These are phyloP conservation scores for Dioscorea dumetorum DNA, from an alignment of 106 monocot species.

Conservation along the genomic window DNA sequence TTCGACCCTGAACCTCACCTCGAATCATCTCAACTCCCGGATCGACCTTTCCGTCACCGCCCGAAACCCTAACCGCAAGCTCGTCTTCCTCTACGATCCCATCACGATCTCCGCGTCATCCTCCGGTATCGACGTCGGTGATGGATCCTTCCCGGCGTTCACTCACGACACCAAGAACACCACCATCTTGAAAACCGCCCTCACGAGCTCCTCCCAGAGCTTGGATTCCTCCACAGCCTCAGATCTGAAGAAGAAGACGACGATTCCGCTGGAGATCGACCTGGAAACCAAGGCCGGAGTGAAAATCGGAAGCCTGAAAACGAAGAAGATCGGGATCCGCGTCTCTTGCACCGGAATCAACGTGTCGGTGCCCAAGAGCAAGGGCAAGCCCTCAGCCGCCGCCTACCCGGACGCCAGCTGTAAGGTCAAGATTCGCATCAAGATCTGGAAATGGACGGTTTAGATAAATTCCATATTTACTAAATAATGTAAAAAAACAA, in stretches of 20 bases:
- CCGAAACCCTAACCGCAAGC: slow-evolving; percentile 45
- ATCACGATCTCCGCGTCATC: slow-evolving; percentile 26
- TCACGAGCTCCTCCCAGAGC: slow-evolving; percentile 8
- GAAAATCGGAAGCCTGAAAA: slow-evolving; percentile 40
- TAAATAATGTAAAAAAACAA: not conserved
- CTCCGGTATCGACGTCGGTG: slow-evolving; percentile 21
- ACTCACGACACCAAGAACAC: slow-evolving; percentile 29
- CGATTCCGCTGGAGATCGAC: slow-evolving; percentile 27
- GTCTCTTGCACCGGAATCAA: slow-evolving; percentile 42
- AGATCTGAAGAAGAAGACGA: slow-evolving; percentile 43
- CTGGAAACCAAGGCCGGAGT: slow-evolving; percentile 61
- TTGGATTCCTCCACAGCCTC: slow-evolving; percentile 21
- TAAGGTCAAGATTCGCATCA: slow-evolving; percentile 50
- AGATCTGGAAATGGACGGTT: slow-evolving; percentile 78
- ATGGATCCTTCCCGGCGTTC: slow-evolving; percentile 39
- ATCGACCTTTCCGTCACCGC: slow-evolving; percentile 41
- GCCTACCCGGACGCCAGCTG: slow-evolving; percentile 25
- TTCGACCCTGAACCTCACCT: slow-evolving; percentile 27
- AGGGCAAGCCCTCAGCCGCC: slow-evolving; percentile 5
- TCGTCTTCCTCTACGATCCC: slow-evolving; percentile 35
- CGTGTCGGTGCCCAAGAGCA: slow-evolving; percentile 38
- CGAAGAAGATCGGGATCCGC: slow-evolving; percentile 40
- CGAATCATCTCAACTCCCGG: slow-evolving; percentile 22
- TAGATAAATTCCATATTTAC: slow-evolving; percentile 7
- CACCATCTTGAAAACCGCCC: slow-evolving; percentile 18